These are phyloP conservation scores for Pilobolus umbonatus DNA, from an alignment of 192 early-diverging fungal species.

Conservation along the genomic window DNA sequence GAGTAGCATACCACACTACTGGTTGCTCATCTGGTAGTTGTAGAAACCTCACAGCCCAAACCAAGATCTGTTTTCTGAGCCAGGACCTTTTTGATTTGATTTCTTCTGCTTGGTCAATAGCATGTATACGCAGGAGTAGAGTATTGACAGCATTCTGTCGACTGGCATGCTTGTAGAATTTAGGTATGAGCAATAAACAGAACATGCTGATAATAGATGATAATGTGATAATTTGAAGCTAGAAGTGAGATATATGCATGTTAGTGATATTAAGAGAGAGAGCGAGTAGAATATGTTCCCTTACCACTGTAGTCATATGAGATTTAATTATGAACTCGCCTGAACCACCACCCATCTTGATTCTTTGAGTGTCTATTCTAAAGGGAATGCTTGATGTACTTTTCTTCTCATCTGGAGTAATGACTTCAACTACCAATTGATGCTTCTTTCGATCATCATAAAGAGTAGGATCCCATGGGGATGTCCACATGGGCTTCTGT, in stretches of 20 bases:
- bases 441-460: slow-evolving; percentile 69
- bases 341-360: slow-evolving; percentile 57
- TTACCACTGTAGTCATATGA: slow-evolving; percentile 52
- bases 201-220: neutral
- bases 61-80: slow-evolving; percentile 2
- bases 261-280: neutral
- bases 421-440: slow-evolving; percentile 53
- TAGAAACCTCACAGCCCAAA: slow-evolving; percentile 48
- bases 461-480: slow-evolving; percentile 61
- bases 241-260: neutral
- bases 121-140: slow-evolving; percentile 8
- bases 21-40: slow-evolving; percentile 20
- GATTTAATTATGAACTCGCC: slow-evolving; percentile 71
- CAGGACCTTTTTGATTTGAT: neutral
- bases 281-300: slow-evolving; percentile 1
- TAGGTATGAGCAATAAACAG: slow-evolving; percentile 2
- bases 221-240: neutral
- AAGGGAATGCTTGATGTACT: slow-evolving; percentile 54
- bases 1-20: slow-evolving; percentile 26
- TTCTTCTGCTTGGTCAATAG: neutral
- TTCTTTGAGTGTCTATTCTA: slow-evolving; percentile 56
- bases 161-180: neutral
- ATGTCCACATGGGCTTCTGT: slow-evolving; percentile 68
- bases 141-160: neutral
- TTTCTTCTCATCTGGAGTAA: slow-evolving; percentile 48